Evolutionary conservation across 2,329 filamentous ascomycete species (phyloP), one percentile per base, ranked within the genome.

Genomic region (Scedosporium aurantiacum): DNA sequence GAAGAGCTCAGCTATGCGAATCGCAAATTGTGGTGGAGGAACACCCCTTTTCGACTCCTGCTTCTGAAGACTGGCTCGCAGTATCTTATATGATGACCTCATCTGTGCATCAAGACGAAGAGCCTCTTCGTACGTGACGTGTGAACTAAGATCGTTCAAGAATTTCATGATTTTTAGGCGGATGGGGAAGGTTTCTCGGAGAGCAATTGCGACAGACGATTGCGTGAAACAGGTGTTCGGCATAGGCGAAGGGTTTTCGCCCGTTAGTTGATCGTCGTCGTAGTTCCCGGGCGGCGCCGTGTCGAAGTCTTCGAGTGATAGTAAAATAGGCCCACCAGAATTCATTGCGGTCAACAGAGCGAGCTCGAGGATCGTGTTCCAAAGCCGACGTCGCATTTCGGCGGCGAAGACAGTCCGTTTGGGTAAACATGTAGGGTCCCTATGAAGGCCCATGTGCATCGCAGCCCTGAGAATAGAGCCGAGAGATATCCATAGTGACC

Each of bases 321-420:
- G 67, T 7, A 82, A 66, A 0, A 79, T 76, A 2, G 79, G 72
- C 0, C 75, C 77, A 0, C 80, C 80, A 0, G 76, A 74, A 16
- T 69, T 69, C 43, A 82, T 63, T 52, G 78, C 78, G 1, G 77
- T 72, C 32, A 78, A 76, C 0, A 82, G 63, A 0, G 68, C 65
- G 0, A 82, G 58, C 65, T 83, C 81, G 0, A 82, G 64, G 18
- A 82, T 74, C 0, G 80, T 80, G 52, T 78, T 79, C 80, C 80
- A 83, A 2, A 83, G 63, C 7, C 81, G 71, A 4, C 79, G 72
- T 1, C 78, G 75, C 69, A 81, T 78, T 68, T 83, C 80, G 1
- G 72, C 68, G 0, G 70, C 68, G 45, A 76, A 72, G 1, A 65
- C 63, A 0, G 70, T 67, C 14, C 69, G 69, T 0, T 74, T 70